Evolutionary conservation across 129 eudicot genomes (phyloP).

Genomic region (Centrapalus pauciflorus): DNA sequence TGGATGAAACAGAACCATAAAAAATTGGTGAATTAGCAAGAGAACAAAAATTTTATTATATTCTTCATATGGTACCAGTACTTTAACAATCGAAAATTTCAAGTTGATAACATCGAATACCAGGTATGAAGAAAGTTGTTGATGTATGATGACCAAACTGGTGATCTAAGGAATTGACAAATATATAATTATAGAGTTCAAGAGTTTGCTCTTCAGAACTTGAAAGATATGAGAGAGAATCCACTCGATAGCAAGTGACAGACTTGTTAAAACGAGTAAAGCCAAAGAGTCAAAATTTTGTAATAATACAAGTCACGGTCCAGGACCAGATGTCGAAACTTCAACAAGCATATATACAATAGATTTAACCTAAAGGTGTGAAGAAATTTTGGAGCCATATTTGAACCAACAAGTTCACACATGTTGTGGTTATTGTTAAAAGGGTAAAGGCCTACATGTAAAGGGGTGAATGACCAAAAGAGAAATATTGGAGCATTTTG

Average conservation of each 20-base stretch:
- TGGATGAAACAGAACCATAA: background rate
- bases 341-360: background rate
- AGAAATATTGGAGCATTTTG: background rate
- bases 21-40: background rate
- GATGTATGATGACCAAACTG: background rate
- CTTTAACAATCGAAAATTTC: background rate
- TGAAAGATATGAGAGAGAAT: background rate
- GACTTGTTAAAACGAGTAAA: background rate
- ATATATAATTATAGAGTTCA: background rate
- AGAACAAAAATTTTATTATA: background rate
- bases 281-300: background rate
- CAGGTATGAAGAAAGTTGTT: background rate
- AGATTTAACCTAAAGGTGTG: no score
- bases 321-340: background rate
- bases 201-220: background rate
- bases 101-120: background rate
- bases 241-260: background rate
- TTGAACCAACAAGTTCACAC: conserved; percentile 1
- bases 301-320: background rate
- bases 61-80: background rate
- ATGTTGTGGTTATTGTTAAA: background rate
- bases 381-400: background rate
- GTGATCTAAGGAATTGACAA: background rate
- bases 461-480: background rate
- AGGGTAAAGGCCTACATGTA: background rate